phyloP scores from a whole-genome alignment of 2,329 filamentous ascomycete genomes.

The Colletotrichum godetiae region DNA sequence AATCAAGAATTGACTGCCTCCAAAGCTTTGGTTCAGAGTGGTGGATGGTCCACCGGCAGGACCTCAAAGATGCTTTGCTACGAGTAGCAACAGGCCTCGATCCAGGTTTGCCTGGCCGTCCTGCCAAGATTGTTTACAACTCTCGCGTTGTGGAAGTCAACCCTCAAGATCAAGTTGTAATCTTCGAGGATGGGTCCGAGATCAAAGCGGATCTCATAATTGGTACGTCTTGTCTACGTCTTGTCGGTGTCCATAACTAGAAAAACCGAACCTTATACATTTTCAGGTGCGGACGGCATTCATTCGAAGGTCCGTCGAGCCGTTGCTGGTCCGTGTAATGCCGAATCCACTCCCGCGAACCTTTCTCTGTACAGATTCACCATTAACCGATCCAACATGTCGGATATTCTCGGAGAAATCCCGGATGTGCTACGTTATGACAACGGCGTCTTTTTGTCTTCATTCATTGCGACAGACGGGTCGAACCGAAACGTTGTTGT shows the following conservation, averaged over 20 bases:
- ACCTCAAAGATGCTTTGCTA: not conserved
- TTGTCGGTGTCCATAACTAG: not conserved
- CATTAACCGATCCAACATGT: not conserved
- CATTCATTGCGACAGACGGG: not conserved
- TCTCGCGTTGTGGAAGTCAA: not conserved
- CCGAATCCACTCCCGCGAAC: not conserved
- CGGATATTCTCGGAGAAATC: not conserved
- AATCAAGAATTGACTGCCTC: not conserved
- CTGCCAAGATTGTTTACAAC: not conserved
- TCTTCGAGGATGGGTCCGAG: not conserved
- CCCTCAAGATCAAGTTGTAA: not conserved
- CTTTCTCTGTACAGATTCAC: not conserved
- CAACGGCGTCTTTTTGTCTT: not conserved
- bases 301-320: not conserved
- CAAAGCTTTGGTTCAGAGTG: not conserved
- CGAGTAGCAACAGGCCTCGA: not conserved
- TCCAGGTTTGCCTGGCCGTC: not conserved
- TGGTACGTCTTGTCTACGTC: no score
- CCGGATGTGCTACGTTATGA: not conserved
- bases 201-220: not conserved
- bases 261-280: not conserved
- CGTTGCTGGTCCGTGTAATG: not conserved
- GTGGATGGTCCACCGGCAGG: not conserved
- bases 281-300: not conserved
- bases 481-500: slow-evolving; percentile 5